These are phyloP conservation scores for Diaporthe sp. DNA, from an alignment of 2,329 filamentous ascomycete genomes.

Conservation along the genomic window DNA sequence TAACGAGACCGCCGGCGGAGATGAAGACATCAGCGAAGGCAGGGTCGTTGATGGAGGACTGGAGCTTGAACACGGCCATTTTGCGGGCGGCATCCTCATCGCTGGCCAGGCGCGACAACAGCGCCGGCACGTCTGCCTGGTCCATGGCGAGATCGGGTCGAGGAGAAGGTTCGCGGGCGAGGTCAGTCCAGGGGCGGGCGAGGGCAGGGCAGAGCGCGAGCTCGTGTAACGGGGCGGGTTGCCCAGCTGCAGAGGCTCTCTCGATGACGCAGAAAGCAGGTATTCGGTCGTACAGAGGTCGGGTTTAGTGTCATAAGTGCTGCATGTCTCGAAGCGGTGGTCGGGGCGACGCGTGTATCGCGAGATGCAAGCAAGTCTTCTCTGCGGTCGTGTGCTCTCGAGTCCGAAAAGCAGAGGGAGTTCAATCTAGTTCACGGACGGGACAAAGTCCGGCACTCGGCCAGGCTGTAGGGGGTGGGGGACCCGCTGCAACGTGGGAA, in stretches of 20 bases:
- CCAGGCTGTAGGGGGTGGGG: slow-evolving; percentile 12
- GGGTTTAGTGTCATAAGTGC: slow-evolving; percentile 35
- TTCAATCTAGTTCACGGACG: background rate
- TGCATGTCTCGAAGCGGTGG: slow-evolving; percentile 39
- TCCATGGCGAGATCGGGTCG: slow-evolving; percentile 63
- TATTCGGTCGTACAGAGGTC: slow-evolving; percentile 34
- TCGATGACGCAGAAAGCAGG: slow-evolving; percentile 35
- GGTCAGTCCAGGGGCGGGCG: slow-evolving; percentile 1
- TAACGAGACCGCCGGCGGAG: slow-evolving; percentile 84
- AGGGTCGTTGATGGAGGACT: slow-evolving; percentile 94
- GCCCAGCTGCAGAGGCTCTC: slow-evolving; percentile 36
- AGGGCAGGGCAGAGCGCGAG: slow-evolving; percentile 31
- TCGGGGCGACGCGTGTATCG: slow-evolving; percentile 34
- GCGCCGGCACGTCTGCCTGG: slow-evolving; percentile 75
- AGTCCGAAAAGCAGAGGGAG: slow-evolving; percentile 3
- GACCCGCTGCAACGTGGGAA: slow-evolving; percentile 22
- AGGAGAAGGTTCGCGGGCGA: slow-evolving; percentile 3
- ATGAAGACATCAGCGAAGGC: slow-evolving; percentile 98
- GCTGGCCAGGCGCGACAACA: slow-evolving; percentile 74
- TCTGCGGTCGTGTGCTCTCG: slow-evolving; percentile 17
- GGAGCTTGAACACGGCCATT: slow-evolving; percentile 99
- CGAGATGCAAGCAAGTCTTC: slow-evolving; percentile 28
- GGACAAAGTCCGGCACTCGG: background rate
- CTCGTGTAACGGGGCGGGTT: slow-evolving; percentile 37
- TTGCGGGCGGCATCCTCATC: slow-evolving; percentile 93